Percentiles rank a stretch among this genome's conserved stretches.
These are phyloP conservation scores for Dioszegia crocea DNA, from an alignment of 768 basidiomycete species.

Conservation along the genomic window DNA sequence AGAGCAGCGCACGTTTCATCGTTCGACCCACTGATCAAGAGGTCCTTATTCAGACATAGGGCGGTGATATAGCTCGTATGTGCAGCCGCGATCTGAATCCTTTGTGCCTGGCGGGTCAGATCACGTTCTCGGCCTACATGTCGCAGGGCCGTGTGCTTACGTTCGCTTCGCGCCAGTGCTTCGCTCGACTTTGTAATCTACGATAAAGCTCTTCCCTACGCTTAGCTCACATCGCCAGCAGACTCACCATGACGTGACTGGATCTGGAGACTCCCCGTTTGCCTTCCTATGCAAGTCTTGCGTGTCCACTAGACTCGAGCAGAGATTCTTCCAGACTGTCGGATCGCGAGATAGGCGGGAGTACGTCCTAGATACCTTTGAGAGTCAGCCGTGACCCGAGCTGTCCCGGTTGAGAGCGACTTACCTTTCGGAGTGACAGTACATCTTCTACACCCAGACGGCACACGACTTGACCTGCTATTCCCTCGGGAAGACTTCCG, in stretches of 20 bases:
- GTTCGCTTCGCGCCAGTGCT: not conserved
- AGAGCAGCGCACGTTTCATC: conserved; percentile 61
- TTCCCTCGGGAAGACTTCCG: conserved; percentile 63
- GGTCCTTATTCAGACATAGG: conserved; percentile 65
- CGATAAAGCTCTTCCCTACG: not conserved
- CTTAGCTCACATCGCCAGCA: not conserved
- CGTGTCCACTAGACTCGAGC: not conserved
- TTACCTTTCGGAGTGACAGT: conserved; percentile 57
- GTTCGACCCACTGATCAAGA: conserved; percentile 82
- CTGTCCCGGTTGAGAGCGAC: not conserved
- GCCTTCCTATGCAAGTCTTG: not conserved
- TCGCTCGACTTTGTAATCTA: not conserved
- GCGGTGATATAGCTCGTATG: conserved; percentile 88
- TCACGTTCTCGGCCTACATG: no score
- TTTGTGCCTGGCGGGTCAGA: conserved; percentile 48
- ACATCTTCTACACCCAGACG: conserved; percentile 61
- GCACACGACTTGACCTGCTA: conserved; percentile 64
- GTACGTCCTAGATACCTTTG: not conserved
- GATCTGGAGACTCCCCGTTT: no score
- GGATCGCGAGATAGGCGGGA: not conserved
- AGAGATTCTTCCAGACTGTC: not conserved
- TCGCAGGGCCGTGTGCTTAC: not conserved
- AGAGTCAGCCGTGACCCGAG: no score
- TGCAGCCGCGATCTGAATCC: conserved; percentile 53
- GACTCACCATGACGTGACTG: not conserved